A percentile compares a stretch with the other conserved stretches of the same genome.
Evolutionary conservation across 2,329 filamentous ascomycete genomes (phyloP).

Genomic region (Penicillium paneum): DNA sequence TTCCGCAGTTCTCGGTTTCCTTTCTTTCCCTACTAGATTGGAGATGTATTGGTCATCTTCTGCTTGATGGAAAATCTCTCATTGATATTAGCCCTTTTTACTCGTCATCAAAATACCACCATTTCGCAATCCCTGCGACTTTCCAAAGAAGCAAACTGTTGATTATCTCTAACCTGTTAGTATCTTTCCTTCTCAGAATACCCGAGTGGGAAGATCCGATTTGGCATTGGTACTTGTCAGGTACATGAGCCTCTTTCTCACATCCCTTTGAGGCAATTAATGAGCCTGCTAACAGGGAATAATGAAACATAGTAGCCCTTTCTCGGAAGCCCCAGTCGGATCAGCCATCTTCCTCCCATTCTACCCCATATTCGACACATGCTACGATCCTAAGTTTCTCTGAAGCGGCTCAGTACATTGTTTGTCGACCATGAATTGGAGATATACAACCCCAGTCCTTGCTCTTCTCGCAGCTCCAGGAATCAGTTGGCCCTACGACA

Average conservation of each 20-base stretch:
- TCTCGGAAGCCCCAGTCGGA: not conserved
- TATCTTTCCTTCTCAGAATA: not conserved
- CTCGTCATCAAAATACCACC: not conserved
- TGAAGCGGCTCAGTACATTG: constrained; percentile 5
- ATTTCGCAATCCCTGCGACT: not conserved
- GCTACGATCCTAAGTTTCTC: constrained; percentile 15
- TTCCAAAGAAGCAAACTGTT: not conserved
- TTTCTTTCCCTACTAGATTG: not conserved
- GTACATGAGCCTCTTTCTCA: not conserved
- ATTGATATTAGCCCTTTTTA: not conserved
- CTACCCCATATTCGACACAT: constrained; percentile 18
- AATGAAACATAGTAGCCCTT: not conserved
- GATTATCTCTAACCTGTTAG: not conserved
- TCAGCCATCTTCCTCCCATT: not conserved
- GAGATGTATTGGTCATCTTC: not conserved
- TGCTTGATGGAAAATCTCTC: not conserved
- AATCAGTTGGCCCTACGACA: constrained; percentile 48
- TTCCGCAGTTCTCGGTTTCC: not conserved
- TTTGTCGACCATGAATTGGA: constrained; percentile 33
- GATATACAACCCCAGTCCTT: constrained; percentile 25
- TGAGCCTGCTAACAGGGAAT: not conserved
- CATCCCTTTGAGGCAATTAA: not conserved
- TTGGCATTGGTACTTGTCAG: not conserved
- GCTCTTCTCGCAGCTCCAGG: constrained; percentile 27
- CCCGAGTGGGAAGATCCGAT: not conserved